Conservation (phyloP, 805 yeast genomes). For the Hanseniaspora thailandica region DNA sequence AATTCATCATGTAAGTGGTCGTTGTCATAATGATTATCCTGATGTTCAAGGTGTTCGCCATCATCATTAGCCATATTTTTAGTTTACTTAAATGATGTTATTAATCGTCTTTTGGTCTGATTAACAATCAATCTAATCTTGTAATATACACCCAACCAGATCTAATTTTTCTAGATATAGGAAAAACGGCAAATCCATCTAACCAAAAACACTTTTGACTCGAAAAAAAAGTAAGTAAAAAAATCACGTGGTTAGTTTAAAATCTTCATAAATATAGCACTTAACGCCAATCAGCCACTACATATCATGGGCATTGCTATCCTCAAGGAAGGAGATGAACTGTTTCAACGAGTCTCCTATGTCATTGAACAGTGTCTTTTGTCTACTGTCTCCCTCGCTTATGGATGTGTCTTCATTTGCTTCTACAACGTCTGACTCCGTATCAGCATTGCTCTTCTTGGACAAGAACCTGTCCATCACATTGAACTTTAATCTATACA, state of each 20-base stretch:
- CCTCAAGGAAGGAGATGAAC: slow-evolving; percentile 6
- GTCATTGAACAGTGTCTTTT: slow-evolving; percentile 4
- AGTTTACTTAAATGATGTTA: not conserved
- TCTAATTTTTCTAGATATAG: too few species aligned
- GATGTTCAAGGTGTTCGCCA: not conserved
- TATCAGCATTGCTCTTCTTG: not conserved
- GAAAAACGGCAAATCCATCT: too few species aligned
- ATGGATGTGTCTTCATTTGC: not conserved
- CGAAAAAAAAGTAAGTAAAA: too few species aligned
- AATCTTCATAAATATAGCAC: too few species aligned
- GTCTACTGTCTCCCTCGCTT: not conserved
- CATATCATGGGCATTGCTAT: slow-evolving; percentile 4
- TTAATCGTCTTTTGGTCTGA: too few species aligned
- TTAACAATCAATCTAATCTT: too few species aligned
- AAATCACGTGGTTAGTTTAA: too few species aligned
- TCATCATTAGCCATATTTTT: not conserved
- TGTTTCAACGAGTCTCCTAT: slow-evolving; percentile 9
- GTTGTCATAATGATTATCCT: not conserved
- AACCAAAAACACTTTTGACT: too few species aligned
- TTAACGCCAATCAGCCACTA: not conserved
- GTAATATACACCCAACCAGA: too few species aligned
- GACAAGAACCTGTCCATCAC: not conserved
- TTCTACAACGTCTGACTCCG: not conserved
- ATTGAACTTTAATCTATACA: not conserved
- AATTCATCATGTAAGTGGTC: not conserved